Evolutionary conservation across 768 basidiomycete genomes (phyloP).

Genomic region (Leucosporidium yakuticum): DNA sequence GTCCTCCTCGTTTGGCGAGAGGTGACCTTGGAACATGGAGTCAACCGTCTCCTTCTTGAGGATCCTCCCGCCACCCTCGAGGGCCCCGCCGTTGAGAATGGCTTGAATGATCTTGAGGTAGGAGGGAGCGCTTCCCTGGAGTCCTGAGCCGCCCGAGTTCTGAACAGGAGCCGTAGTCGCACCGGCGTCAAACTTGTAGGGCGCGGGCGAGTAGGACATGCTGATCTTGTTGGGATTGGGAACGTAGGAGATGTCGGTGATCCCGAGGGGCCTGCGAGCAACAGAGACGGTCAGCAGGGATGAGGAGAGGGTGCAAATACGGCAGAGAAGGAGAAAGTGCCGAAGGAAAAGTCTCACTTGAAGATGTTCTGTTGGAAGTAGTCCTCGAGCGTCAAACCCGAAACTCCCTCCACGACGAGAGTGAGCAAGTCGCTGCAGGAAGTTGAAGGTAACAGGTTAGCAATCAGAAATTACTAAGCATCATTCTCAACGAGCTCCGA

Average conservation of each 20-base stretch:
- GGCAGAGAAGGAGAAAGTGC: no score
- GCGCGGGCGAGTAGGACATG: not conserved
- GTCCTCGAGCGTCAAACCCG: conserved; percentile 37
- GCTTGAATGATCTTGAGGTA: conserved; percentile 38
- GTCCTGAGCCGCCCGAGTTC: conserved; percentile 32
- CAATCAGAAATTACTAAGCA: no score
- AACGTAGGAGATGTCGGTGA: conserved; percentile 38
- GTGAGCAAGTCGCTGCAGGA: conserved; percentile 38
- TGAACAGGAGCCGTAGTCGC: conserved; percentile 5
- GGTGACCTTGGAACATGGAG: conserved; percentile 18
- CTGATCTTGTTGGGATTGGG: conserved; percentile 28
- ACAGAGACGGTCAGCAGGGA: not conserved
- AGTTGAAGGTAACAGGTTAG: no score
- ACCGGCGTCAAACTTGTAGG: not conserved
- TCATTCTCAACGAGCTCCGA: no score
- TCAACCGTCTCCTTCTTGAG: conserved; percentile 24
- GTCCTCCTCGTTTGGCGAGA: not conserved
- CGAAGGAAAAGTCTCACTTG: not conserved
- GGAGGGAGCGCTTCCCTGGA: conserved; percentile 37
- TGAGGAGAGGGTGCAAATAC: no score
- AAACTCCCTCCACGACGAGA: conserved; percentile 38
- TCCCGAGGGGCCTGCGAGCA: conserved; percentile 36
- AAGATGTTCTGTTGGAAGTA: conserved; percentile 42
- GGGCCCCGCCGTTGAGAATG: conserved; percentile 30
- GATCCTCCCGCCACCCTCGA: not conserved